phyloP scores from a whole-genome alignment of 768 basidiomycete species.

The Sistotremastrum suecicum region DNA sequence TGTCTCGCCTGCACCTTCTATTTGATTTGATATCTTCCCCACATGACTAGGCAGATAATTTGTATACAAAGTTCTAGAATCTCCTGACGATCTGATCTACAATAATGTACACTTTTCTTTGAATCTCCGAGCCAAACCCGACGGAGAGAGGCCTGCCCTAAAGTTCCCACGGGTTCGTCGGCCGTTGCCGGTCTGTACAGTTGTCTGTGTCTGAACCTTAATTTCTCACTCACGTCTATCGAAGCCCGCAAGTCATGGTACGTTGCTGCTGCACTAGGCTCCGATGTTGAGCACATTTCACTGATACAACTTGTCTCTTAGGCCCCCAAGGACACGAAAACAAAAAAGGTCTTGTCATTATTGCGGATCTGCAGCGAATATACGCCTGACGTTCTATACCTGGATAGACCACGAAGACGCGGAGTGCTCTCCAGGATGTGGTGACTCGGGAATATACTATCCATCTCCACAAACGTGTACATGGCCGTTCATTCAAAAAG shows the following conservation, averaged over 20 bases:
- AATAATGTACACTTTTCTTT: too few relatives aligned
- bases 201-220: too few relatives aligned
- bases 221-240: conserved; percentile 23
- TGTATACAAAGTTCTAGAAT: too few relatives aligned
- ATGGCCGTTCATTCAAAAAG: conserved; percentile 93
- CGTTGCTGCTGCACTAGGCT: neutral
- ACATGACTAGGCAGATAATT: too few relatives aligned
- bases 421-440: conserved; percentile 95
- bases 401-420: conserved; percentile 62
- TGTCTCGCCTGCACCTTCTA: too few relatives aligned
- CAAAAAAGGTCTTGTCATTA: conserved; percentile 3
- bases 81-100: too few relatives aligned
- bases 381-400: neutral
- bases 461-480: conserved; percentile 90
- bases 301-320: conserved; percentile 2
- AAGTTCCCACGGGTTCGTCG: too few relatives aligned
- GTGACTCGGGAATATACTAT: conserved; percentile 98
- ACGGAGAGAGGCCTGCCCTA: too few relatives aligned
- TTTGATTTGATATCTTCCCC: too few relatives aligned
- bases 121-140: too few relatives aligned
- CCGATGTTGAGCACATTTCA: neutral
- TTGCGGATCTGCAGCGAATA: neutral
- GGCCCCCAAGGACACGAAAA: conserved; percentile 5
- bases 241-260: conserved; percentile 26
- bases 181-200: too few relatives aligned